phyloP scores from a whole-genome alignment of 495 filamentous ascomycete genomes.

The Aspergillus cristatus region DNA sequence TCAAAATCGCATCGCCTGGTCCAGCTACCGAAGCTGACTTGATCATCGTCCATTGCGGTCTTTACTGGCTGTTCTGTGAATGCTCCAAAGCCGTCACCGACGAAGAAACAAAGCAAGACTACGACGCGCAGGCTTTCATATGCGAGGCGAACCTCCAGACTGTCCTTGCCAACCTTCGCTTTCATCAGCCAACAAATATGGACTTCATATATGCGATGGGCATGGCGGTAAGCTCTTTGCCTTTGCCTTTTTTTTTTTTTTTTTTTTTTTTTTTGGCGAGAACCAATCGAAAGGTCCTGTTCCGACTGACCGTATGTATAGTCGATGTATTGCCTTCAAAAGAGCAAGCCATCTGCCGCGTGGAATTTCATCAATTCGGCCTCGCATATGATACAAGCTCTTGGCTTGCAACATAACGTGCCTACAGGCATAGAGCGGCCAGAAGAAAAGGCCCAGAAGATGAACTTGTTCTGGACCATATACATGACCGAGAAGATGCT shows the following conservation, averaged over 20 bases:
- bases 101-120: constrained; percentile 3
- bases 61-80: constrained; percentile 9
- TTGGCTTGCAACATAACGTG: too few relatives aligned
- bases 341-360: too few relatives aligned
- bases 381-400: too few relatives aligned
- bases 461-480: constrained; percentile 1
- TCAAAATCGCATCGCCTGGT: constrained; percentile 5
- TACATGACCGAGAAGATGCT: constrained; percentile 4
- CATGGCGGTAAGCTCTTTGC: constrained; percentile 9
- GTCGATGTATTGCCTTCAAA: too few relatives aligned
- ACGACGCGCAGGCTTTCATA: constrained; percentile 3
- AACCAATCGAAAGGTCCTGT: too few relatives aligned
- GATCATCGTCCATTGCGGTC: constrained; percentile 9
- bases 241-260: too few relatives aligned
- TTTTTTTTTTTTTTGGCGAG: too few relatives aligned
- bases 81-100: constrained; percentile 3
- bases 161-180: constrained; percentile 4
- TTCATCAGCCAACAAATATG: constrained; percentile 2
- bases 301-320: too few relatives aligned
- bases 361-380: too few relatives aligned
- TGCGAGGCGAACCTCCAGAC: constrained; percentile 7
- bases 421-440: too few relatives aligned
- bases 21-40: constrained; percentile 6
- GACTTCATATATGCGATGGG: constrained; percentile 6
- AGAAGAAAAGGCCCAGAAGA: too few relatives aligned